Base-by-base conservation (phyloP, 495 filamentous ascomycete genomes). In the Podospora bellae-mahoneyi region DNA sequence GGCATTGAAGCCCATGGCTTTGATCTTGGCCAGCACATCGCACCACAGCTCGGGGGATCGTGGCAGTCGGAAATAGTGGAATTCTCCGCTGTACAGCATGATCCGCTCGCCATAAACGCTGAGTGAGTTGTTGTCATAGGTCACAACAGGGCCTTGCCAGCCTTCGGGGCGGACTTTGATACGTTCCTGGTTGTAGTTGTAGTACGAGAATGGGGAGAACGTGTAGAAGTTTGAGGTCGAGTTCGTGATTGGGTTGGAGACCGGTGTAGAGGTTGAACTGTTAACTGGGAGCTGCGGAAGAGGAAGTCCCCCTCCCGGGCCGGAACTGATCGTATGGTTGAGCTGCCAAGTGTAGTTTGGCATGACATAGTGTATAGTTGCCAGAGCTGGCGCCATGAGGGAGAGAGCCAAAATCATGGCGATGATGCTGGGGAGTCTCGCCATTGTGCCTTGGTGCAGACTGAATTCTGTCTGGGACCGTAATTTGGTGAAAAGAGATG, bases 1-100 rank as follows among this genome's bases (percentile, higher is more conserved):
- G n/a, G 83, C 80, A 68, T 90, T 92, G 78, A 91, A 92, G 1
- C 91, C 91, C 0, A 92, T 74, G 28, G 90, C 89, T 76, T 88
- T 92, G 77, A 92, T 84, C 77, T 95, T 95, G 71, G 93, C 87
- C 72, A 95, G 88, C 34, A 94, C 75, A 73, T 94, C 92, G 56
- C 89, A 82, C 83, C 85, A 92, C 4, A 94, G 80, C 20, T 84
- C 83, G 0, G 88, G 84, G 4, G 94, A 91, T 2, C 39, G 39
- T 0, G 91, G 91, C 5, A 94, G 83, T 68, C 91, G 87, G 74
- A 84, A 92, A 1, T 89, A 89, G 73, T 92, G 90, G 53, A 91
- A 81, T 79, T 94, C 91, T 62, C 88, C 91, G 71, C 84, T 87
- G 75, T 89, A 93, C 26, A 93, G 79, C 80, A 92, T 84, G 57